Base-by-base conservation (phyloP, 228 moss, liverwort and hornwort species). In the Sphagnum magellanicum region DNA sequence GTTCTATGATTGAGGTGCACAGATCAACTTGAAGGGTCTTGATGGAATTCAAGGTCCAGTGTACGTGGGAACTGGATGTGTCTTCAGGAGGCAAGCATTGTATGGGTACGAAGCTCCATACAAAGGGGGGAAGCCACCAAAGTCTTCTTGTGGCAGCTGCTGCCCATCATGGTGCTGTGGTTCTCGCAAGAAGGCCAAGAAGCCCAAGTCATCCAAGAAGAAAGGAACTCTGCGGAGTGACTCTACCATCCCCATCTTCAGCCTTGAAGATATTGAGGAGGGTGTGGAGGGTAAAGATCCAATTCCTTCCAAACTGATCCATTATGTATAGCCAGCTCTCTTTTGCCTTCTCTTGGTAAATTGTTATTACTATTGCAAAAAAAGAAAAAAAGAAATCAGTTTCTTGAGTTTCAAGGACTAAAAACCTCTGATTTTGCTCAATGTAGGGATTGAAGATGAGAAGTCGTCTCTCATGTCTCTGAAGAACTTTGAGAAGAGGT, bases 181-280 rank as follows among this genome's bases (percentile, higher is more conserved):
- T 50, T 72, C 79, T 57, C 75, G 82, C 64, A 79, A 79, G 64
- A 72, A 70, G 59, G 65, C 67, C 57, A 73, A 68, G 59, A 75
- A 74, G 59, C 58, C 49, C 16, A 59, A 67, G 17, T 12, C 59
- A 61, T 53, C 72, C 5, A 81, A 74, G 53, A 80, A 77, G 76
- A 76, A 59, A 49, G 63, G 14, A 14, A 77, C 78, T 1, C 75
- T 75, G 5, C 85, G 86, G 0, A 84, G 79, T 5, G 90, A 92
- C 60, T 76, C 87, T 50, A 82, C 77, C 67, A 69, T 79, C 57
- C 83, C 89, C 14, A 73, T 81, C 62, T 91, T 90, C 76, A 83
- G 66, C 1, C 63, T 94, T 16, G 91, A 94, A 64, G 91, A 91
- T 72, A 87, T 87, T 48, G 90, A 94, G 72, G 90, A 94, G 51